These are phyloP conservation scores for Cryptococcus sp. DNA, from an alignment of 1,284 basidiomycete genomes.

Conservation along the genomic window DNA sequence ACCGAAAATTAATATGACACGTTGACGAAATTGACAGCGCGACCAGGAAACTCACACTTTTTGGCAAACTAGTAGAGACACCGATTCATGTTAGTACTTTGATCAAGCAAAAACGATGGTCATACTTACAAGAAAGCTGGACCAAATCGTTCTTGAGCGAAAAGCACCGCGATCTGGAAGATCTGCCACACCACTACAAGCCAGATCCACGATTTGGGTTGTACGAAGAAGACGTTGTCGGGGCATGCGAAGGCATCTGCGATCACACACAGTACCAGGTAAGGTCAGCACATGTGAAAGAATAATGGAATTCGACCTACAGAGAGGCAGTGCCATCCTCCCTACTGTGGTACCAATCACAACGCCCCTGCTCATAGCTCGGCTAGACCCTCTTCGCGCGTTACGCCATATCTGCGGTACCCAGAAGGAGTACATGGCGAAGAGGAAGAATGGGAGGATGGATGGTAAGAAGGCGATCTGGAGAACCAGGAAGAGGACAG, in stretches of 20 bases:
- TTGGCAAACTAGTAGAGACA: constrained; percentile 27
- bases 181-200: constrained; percentile 64
- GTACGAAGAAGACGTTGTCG: constrained; percentile 78
- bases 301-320: constrained; percentile 57
- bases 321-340: constrained; percentile 70
- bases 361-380: constrained; percentile 69
- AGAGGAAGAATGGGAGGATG: constrained; percentile 70
- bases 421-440: constrained; percentile 74
- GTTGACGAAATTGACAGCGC: neutral
- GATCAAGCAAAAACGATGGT: neutral
- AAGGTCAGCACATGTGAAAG: neutral
- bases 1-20: neutral
- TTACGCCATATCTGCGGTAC: constrained; percentile 79
- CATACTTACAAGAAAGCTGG: constrained; percentile 71
- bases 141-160: constrained; percentile 74
- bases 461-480: constrained; percentile 72
- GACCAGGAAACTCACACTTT: constrained; percentile 27
- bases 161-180: constrained; percentile 65
- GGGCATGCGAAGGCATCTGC: constrained; percentile 79
- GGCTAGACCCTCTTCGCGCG: constrained; percentile 66
- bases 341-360: constrained; percentile 74
- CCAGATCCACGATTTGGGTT: constrained; percentile 67
- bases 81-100: neutral
- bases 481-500: constrained; percentile 54
- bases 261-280: neutral